Base-by-base conservation (phyloP, 345 rosid species). In the Sisymbrium irio region DNA sequence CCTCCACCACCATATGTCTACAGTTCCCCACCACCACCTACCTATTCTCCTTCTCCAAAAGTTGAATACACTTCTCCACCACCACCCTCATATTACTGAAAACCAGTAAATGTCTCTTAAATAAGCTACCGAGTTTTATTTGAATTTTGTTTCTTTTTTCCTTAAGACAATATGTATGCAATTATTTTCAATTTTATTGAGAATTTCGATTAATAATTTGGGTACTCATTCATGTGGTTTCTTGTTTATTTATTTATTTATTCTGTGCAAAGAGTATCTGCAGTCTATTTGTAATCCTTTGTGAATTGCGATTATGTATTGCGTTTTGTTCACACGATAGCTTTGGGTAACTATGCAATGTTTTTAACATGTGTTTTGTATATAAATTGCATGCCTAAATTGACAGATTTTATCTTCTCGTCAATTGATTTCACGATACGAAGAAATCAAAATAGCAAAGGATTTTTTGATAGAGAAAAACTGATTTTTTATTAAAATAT, bases 11-110 rank as follows among this genome's bases (percentile, higher is more conserved):
- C 74, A 7, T 68, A 68, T 13, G 54, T 55, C 0, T 68, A 68
- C 41, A 69, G 36, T 0, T 69, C 73, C 1, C 63, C 73, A 54
- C 73, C 73, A 54, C 65, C 73, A 32, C 73, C 73, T 1, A 57
- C 57, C 1, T 69, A 69, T 4, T 33, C 74, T 0, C 74, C 74
- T 3, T 69, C 74, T 0, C 73, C 73, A 3, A 69, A 69, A 0
- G 15, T 56, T 0, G 14, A 56, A 0, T 69, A 69, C 55, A 56
- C 56, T 0, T 56, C 65, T 57, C 45, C 65, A 0, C 63, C 73
- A 9, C 54, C 73, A 30, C 36, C 36, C 17, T 49, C 75, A 3
- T 71, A 71, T 50, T 61, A 71, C 61, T 69, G 41, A 59, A 57
- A 35, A 15, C 20, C 50, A 60, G 20, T 36, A 46, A 46, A 71